Evolutionary conservation across 768 basidiomycete species (phyloP).

Genomic region (Hirschioporus abietinus): DNA sequence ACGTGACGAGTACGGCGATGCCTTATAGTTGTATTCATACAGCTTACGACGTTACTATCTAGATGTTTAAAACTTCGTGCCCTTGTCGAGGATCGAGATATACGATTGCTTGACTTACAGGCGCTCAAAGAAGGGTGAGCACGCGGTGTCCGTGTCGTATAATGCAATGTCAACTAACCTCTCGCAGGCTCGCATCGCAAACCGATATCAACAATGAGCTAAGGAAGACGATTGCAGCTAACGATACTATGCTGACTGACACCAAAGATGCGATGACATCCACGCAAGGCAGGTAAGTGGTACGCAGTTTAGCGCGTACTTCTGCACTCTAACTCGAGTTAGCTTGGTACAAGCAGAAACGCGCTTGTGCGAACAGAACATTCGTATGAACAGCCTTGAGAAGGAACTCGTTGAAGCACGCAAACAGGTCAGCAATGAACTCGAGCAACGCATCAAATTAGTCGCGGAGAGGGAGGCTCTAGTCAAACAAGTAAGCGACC

Average conservation of each 20-base stretch:
- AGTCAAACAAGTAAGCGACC: not conserved
- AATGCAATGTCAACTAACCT: not conserved
- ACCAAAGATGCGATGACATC: not conserved
- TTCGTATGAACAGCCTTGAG: not conserved
- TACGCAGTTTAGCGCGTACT: not conserved
- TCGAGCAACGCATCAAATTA: not conserved
- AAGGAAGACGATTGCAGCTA: not conserved
- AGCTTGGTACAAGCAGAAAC: not conserved
- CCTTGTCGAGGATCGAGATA: not conserved
- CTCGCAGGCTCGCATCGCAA: not conserved
- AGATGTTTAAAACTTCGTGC: not conserved
- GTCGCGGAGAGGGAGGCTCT: not conserved
- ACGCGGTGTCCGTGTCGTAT: not conserved
- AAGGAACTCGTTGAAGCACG: not conserved
- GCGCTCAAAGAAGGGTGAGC: not conserved
- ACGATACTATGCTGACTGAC: not conserved
- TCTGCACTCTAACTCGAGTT: not conserved
- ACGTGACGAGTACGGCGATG: not conserved
- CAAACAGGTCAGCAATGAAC: not conserved
- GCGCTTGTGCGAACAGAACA: not conserved
- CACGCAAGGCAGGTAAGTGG: not conserved
- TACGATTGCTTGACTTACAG: not conserved
- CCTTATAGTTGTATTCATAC: not conserved
- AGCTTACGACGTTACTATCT: not conserved
- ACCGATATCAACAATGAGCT: not conserved